A percentile compares a stretch with the other conserved stretches of the same genome.
Evolutionary conservation across 768 basidiomycete species (phyloP).

Genomic region (Rhodotorula babjevae): DNA sequence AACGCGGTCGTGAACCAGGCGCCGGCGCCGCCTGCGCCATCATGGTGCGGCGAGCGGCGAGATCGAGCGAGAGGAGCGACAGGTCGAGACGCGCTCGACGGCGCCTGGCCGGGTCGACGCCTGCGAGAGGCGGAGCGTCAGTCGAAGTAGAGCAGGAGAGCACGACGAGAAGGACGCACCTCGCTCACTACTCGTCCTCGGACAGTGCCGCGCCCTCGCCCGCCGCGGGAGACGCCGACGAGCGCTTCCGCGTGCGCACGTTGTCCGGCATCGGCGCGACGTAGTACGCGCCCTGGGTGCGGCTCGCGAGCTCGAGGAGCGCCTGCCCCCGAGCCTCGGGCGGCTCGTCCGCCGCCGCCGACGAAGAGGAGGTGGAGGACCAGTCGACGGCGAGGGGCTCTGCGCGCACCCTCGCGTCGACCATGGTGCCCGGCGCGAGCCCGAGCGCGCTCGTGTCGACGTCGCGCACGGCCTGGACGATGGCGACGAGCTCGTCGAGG

Average conservation of each 20-base stretch:
- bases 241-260: slow-evolving; percentile 11
- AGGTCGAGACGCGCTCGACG: background rate
- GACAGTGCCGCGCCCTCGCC: background rate
- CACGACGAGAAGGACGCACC: too few relatives aligned
- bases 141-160: too few relatives aligned
- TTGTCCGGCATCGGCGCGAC: slow-evolving; percentile 30
- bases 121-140: too few relatives aligned
- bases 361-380: background rate
- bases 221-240: background rate
- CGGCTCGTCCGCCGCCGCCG: background rate
- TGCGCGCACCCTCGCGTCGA: slow-evolving; percentile 22
- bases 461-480: slow-evolving; percentile 16
- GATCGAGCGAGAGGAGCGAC: background rate
- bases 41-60: too few relatives aligned
- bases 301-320: slow-evolving; percentile 11
- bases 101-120: too few relatives aligned
- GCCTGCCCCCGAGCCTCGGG: background rate
- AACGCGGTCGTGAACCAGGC: too few relatives aligned
- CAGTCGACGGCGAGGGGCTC: slow-evolving; percentile 10
- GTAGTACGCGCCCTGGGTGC: slow-evolving; percentile 24
- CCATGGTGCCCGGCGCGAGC: slow-evolving; percentile 9
- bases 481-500: slow-evolving; percentile 24
- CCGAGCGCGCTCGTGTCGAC: slow-evolving; percentile 20
- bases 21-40: too few relatives aligned
- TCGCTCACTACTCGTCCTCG: background rate